Base-by-base conservation (phyloP, 495 filamentous ascomycete genomes). In the Daldinia childiae region DNA sequence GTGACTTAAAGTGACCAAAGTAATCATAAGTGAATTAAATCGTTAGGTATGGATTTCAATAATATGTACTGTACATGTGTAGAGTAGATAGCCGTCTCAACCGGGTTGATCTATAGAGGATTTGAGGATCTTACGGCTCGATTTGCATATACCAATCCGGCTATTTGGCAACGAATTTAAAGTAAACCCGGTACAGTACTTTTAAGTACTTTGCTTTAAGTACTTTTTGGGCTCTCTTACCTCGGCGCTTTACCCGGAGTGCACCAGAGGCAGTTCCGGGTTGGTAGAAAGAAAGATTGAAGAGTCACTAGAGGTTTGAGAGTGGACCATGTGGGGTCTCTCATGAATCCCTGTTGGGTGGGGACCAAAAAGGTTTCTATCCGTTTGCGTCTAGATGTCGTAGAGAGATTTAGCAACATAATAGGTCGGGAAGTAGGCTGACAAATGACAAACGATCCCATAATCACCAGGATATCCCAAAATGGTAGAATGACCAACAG, bases 171-270 rank as follows among this genome's bases (percentile, higher is more conserved):
- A 36, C 54, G 19, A 15, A 19, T 26, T 58, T 58, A 21, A 58
- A 29, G 21, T 11, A 51, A 51, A 51, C 45, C 45, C 14, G 50
- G 50, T 52, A 52, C 50, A 41, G 39, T 26, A 21, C 45, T 51
- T 29, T 15, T 9, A 27, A 11, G 24, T 52, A 52, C 50, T n/a
- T 21, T 48, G 15, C 9, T 41, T 41, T 3, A 8, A 27, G 48
- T 51, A 51, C 51, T 17, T 50, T 27, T 27, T n/a, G 58, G 43
- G 52, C 55, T 67, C 55, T 67, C 43, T 59, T 61, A 43, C 64
- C 64, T 72, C 70, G 70, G 70, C 70, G 62, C 34, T 72, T 72
- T 72, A 72, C 48, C 70, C 70, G 70, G 64, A 68, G 54, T 56
- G 27, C 64, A 68, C 64, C 64, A 72, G 64, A 65, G 1, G 24